Base-by-base conservation (phyloP, 306 rosid genomes). In the Lupinus albus region DNA sequence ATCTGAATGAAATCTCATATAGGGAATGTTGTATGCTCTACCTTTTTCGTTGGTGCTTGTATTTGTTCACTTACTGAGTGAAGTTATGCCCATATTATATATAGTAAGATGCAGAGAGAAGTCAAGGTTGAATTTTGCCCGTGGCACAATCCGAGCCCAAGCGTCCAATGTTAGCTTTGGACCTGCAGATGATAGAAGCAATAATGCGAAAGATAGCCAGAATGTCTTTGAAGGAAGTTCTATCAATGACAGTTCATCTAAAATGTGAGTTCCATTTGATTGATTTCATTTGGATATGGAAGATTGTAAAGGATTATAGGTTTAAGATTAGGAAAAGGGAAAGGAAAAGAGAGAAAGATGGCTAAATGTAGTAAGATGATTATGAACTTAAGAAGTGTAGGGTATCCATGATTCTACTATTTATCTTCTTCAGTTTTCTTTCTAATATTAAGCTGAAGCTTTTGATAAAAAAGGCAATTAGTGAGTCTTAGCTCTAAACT, bases 151-250 rank as follows among this genome's bases (percentile, higher is more conserved):
- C 75, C 80, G 81, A 72, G 85, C 84, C 28, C 94, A 85, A 80
- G 88, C 95, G 48, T 93, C 97, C 46, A 88, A 90, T 80, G 64
- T 76, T 67, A 73, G 92, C 21, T 47, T 90, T 15, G 95, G 91
- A 79, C 80, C 96, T 11, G 89, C 86, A 62, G 92, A 87, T 70
- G 82, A 79, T 76, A 86, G 83, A 58, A 86, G 75, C 74, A 77
- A 57, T 60, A 81, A 73, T 45, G 89, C 64, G 72, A 79, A 81
- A 39, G 85, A 80, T 25, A 67, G 75, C 17, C 76, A 67, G 44
- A 78, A 81, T 64, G 67, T 80, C 36, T 51, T 73, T 74, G 67
- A 85, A 39, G 61, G 56, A 53, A 81, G 76, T 59, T 72, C 78
- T 61, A 46, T 61, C 18, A 65, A 8, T 13, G 84, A 80, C 21